Evolutionary conservation across 2,329 filamentous ascomycete genomes (phyloP), one percentile per base, ranked within the genome.

Genomic region (Penicillium sp.): DNA sequence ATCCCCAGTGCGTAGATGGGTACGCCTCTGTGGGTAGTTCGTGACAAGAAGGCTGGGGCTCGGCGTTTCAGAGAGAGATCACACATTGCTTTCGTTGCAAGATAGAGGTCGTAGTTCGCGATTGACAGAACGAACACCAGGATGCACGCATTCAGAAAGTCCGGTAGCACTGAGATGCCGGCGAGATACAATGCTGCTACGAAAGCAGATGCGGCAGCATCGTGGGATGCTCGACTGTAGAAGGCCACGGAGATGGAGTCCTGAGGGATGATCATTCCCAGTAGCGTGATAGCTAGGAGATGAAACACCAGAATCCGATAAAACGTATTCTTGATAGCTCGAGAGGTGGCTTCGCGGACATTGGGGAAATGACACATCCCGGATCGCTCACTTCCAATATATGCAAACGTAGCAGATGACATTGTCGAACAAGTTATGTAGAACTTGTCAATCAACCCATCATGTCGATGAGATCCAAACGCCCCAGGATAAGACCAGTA

Each of bases 271-370:
- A 88, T 81, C 84, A 91, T 89, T 63, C 88, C 88, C 48, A 93
- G 76, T 45, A 92, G 79, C 53, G 92, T 82, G 38, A 92, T 86
- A 16, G 83, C 85, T 56, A 90, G 72, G 67, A 86, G 81, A 78
- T 93, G 92, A 79, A 93, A 92, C 76, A 92, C 78, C 62, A 90
- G 73, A 68, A 92, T 91, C 53, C 89, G 88, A 76, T 85, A 92
- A 71, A 92, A 92, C 54, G 88, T 92, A 43, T 91, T 80, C 70
- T 85, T 88, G 77, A 92, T 90, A 48, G 88, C 88, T 56, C 86
- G 83, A 10, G 88, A 88, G 48, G 92, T 86, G 21, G 85, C 88
- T 71, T 84, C 85, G 67, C 87, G 83, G 1, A 89, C 88, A 74
- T 92, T 90, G 72, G 90, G 87, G 0, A 88, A 87, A 72, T 91